phyloP scores from a whole-genome alignment of 352 stramenopile genomes.

The Phytophthora tubulina region DNA sequence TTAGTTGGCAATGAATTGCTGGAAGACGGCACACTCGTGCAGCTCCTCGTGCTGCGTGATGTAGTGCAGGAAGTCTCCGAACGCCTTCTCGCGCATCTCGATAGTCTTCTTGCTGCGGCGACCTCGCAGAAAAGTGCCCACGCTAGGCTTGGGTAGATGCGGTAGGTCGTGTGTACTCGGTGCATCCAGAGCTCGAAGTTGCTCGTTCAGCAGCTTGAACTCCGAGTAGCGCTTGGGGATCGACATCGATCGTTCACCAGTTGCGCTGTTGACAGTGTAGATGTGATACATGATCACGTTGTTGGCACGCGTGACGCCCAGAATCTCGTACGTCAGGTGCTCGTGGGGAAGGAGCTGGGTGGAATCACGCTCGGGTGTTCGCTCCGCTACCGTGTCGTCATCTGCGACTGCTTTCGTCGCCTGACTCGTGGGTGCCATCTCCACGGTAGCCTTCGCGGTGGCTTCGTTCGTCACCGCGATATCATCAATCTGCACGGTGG shows the following conservation, averaged over 20 bases:
- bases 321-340: constrained; percentile 49
- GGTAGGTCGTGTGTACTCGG: constrained; percentile 41
- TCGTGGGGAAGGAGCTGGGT: constrained; percentile 16
- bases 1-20: constrained; percentile 55
- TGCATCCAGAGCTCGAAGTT: constrained; percentile 48
- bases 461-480: constrained; percentile 29
- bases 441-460: constrained; percentile 35
- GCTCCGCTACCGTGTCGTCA: constrained; percentile 13
- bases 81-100: constrained; percentile 58
- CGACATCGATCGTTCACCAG: constrained; percentile 32
- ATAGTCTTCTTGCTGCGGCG: constrained; percentile 59
- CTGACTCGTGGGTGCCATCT: constrained; percentile 23
- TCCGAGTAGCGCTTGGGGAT: constrained; percentile 64
- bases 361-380: constrained; percentile 30
- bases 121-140: constrained; percentile 59
- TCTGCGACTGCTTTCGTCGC: constrained; percentile 31
- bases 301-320: constrained; percentile 53
- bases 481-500: constrained; percentile 23
- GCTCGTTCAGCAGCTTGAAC: constrained; percentile 60
- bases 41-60: constrained; percentile 52
- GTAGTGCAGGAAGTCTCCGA: constrained; percentile 59
- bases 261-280: constrained; percentile 39
- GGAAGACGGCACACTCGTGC: constrained; percentile 56
- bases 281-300: constrained; percentile 71
- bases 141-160: constrained; percentile 46